Evolutionary conservation across 2,329 filamentous ascomycete genomes (phyloP).

Genomic region (Penicillium sp.): DNA sequence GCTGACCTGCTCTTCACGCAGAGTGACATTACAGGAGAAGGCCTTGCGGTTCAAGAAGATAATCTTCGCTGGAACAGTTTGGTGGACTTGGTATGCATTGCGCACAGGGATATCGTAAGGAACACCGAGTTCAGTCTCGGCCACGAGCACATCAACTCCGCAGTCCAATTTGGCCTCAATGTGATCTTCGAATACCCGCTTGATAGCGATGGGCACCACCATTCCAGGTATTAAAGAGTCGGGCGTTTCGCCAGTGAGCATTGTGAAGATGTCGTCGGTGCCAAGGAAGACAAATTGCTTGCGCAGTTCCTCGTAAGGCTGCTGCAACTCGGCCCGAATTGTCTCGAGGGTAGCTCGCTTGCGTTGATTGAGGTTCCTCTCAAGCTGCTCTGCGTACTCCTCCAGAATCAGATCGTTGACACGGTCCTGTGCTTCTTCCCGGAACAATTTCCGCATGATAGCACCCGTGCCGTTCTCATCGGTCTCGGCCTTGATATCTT

Average conservation of each 20-base stretch:
- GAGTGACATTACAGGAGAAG: conserved; percentile 76
- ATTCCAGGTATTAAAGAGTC: conserved; percentile 82
- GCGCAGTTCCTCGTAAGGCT: conserved; percentile 90
- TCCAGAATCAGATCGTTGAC: conserved; percentile 95
- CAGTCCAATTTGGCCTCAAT: conserved; percentile 92
- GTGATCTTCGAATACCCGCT: conserved; percentile 85
- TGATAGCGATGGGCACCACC: conserved; percentile 86
- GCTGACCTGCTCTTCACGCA: conserved; percentile 76
- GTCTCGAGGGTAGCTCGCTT: conserved; percentile 96
- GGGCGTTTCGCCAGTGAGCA: conserved; percentile 89
- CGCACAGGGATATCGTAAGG: conserved; percentile 64
- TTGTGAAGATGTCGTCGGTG: conserved; percentile 83
- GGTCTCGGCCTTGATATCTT: conserved; percentile 92
- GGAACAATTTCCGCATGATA: conserved; percentile 90
- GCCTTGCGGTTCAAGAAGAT: conserved; percentile 81
- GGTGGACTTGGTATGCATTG: conserved; percentile 70
- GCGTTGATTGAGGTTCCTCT: conserved; percentile 85
- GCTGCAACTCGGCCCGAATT: conserved; percentile 87
- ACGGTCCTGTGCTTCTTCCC: conserved; percentile 87
- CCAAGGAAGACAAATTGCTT: conserved; percentile 69
- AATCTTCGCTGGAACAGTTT: conserved; percentile 85
- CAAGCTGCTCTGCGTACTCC: conserved; percentile 93
- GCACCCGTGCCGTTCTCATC: conserved; percentile 86
- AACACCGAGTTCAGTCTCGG: conserved; percentile 75
- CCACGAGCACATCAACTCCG: conserved; percentile 84